Base-by-base conservation (phyloP, 108 stramenopile genomes). In the Aurantiochytrium sp. region DNA sequence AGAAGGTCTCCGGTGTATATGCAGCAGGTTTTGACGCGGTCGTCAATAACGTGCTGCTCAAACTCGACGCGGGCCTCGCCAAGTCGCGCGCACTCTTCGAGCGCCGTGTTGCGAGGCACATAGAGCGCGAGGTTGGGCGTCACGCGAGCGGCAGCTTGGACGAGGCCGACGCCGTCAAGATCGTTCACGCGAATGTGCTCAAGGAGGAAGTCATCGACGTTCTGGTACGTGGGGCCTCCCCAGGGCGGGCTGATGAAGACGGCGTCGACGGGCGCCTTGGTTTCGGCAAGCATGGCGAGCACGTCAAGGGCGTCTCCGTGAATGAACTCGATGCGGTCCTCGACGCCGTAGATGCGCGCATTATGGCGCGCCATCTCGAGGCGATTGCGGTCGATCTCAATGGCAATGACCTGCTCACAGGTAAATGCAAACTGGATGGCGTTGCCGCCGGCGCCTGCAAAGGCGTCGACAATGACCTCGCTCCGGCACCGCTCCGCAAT, bases 391-490 rank as follows among this genome's bases (percentile, higher is more conserved):
- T 98, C 97, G 21, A 95, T 87, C 85, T 98, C 98, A 52, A 98
- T 94, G 48, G 95, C 96, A 37, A 97, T 90, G 1, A 98, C 95
- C 32, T 91, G 90, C 55, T 95, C 93, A 87, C 65, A 95, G 69
- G 68, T 89, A 89, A 92, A 92, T 87, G 95, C 96, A 91, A 94
- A 96, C 87, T 93, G 94, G 88, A 97, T 96, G 4, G 96, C 91
- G 88, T 96, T 97, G 8, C 97, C 97, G 4, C 97, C 97, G 86
- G 95, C 96, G 30, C 97, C 97, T 55, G 96, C 96, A 88, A 98
- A 98, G 24, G 95, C 95, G 89, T 98, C 97, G 4, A 97, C 90
- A 21, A 97, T 90, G 24, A 95, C 90, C 2, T 87, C 86, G 36
- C 87, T 87, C 31, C 90, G 81, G 39, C 48, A 42, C 19, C 91